Evolutionary conservation across 306 rosid species (phyloP).

Genomic region (Vicia sativa): DNA sequence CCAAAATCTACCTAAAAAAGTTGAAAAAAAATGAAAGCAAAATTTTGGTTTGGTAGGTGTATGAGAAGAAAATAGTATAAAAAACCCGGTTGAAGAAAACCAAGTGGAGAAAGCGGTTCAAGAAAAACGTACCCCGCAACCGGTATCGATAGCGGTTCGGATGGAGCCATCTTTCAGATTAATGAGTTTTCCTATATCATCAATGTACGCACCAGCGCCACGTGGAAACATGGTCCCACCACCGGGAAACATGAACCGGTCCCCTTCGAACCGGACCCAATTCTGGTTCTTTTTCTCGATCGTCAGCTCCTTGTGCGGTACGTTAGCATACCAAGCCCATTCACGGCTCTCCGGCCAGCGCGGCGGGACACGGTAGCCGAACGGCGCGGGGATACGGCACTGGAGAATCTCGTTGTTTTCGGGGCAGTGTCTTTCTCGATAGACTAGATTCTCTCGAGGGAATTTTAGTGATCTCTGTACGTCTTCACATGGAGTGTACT

Average conservation of each 20-base stretch:
- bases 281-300: slow-evolving; percentile 94
- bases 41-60: not conserved
- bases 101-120: no score
- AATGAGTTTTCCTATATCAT: slow-evolving; percentile 69
- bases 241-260: slow-evolving; percentile 81
- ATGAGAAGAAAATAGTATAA: not conserved
- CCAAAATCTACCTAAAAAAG: slow-evolving; percentile 1
- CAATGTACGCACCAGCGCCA: slow-evolving; percentile 80
- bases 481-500: slow-evolving; percentile 95
- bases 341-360: slow-evolving; percentile 91
- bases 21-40: not conserved
- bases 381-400: slow-evolving; percentile 79
- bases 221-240: slow-evolving; percentile 98
- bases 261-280: slow-evolving; percentile 75
- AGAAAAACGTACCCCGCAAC: slow-evolving; percentile 77
- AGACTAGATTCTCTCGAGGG: slow-evolving; percentile 54
- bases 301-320: slow-evolving; percentile 83
- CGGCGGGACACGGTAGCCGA: slow-evolving; percentile 63
- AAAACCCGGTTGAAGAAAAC: no score
- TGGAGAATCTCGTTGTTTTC: slow-evolving; percentile 48
- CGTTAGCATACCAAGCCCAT: slow-evolving; percentile 81
- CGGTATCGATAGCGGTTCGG: slow-evolving; percentile 93
- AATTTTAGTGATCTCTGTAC: slow-evolving; percentile 63
- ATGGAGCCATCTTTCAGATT: slow-evolving; percentile 75
- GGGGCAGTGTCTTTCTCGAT: slow-evolving; percentile 91